Conservation (phyloP, 1,139 yeast genomes). For the Diutina rugosa region DNA sequence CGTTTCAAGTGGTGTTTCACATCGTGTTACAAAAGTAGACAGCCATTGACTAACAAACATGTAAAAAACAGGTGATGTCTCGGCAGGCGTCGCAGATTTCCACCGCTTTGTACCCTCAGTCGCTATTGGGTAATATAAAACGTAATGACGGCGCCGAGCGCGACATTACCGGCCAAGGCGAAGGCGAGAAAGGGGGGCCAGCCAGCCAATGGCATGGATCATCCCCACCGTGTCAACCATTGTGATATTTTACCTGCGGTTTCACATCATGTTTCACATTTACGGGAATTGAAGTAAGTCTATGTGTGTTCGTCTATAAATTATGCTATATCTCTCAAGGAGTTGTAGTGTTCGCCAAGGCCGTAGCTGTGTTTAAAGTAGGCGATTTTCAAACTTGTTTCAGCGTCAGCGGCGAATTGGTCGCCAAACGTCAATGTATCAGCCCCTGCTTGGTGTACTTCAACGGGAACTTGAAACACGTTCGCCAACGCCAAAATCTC, state of each 20-base stretch:
- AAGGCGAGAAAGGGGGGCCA: neutral
- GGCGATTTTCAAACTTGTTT: conserved; percentile 52
- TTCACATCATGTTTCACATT: neutral
- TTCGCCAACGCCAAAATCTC: conserved; percentile 74
- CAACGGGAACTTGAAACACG: conserved; percentile 56
- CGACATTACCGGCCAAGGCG: neutral
- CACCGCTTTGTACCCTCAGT: no score
- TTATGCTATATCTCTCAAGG: conserved; percentile 17
- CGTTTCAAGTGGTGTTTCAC: no score
- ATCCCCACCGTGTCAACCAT: neutral
- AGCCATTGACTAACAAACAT: no score
- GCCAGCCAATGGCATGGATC: no score
- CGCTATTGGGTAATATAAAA: no score
- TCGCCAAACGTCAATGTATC: conserved; percentile 27
- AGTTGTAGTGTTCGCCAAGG: conserved; percentile 90
- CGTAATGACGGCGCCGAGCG: neutral
- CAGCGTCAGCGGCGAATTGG: conserved; percentile 13
- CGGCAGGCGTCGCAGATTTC: no score
- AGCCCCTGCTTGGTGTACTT: conserved; percentile 66
- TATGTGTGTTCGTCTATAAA: neutral
- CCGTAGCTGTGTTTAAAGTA: conserved; percentile 81
- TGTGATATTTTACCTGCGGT: neutral
- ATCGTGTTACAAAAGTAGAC: no score
- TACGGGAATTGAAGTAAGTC: neutral
- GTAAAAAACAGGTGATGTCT: no score